Conservation (phyloP, 441 rosid genomes). For the Aleurites moluccanus region DNA sequence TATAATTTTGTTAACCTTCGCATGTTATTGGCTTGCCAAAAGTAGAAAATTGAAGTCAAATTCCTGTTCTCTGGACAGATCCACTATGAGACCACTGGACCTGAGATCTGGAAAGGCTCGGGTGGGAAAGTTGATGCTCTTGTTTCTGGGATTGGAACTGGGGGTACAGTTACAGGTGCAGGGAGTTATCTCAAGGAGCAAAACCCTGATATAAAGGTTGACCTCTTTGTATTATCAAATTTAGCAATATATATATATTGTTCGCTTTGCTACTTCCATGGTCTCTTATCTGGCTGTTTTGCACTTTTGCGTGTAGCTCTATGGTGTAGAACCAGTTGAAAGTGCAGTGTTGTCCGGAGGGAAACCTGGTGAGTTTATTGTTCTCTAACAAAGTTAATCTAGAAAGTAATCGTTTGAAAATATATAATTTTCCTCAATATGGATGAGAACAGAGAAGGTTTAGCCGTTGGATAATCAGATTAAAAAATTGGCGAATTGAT, state of each 20-base stretch:
- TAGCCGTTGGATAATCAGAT: neutral
- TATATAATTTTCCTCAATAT: neutral
- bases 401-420: neutral
- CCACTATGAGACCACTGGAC: slow-evolving; percentile 66
- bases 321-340: slow-evolving; percentile 63
- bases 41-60: slow-evolving; percentile 8
- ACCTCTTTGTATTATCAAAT: slow-evolving; percentile 10
- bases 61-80: slow-evolving; percentile 34
- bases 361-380: slow-evolving; percentile 45
- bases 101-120: slow-evolving; percentile 63
- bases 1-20: slow-evolving; percentile 22
- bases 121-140: slow-evolving; percentile 64
- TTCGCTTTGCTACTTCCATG: neutral
- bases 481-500: neutral
- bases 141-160: slow-evolving; percentile 74
- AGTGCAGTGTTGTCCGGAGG: slow-evolving; percentile 64
- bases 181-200: slow-evolving; percentile 66
- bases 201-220: slow-evolving; percentile 59
- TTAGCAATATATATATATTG: neutral
- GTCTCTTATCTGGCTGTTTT: slow-evolving; percentile 13
- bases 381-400: neutral
- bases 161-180: slow-evolving; percentile 67
- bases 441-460: neutral
- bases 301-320: slow-evolving; percentile 35
- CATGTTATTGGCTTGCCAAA: slow-evolving; percentile 1